phyloP scores from a whole-genome alignment of 164 flowering plant genomes.

The Nymphaea thermarum region DNA sequence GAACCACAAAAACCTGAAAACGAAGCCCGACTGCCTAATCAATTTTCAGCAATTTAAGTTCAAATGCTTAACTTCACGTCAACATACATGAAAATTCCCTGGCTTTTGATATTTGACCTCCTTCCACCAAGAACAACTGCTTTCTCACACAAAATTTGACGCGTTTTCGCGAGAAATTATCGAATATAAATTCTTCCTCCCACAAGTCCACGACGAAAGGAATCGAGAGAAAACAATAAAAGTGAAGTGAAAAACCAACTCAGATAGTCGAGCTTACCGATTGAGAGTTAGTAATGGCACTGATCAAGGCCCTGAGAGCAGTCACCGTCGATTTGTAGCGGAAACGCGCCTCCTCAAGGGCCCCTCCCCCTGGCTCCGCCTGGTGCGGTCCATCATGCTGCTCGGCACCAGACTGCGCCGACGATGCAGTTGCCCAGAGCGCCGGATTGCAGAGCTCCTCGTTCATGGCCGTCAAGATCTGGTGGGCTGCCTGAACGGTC shows the following conservation, averaged over 20 bases:
- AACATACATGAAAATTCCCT: no score
- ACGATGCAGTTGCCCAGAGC: conserved; percentile 49
- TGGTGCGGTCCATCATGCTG: conserved; percentile 19
- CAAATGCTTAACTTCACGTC: no score
- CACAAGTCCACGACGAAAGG: not conserved
- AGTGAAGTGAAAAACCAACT: not conserved
- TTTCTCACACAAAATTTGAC: no score
- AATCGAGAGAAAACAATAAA: not conserved
- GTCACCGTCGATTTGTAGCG: conserved; percentile 67
- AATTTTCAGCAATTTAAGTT: no score
- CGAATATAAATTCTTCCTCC: no score
- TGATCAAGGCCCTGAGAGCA: conserved; percentile 53
- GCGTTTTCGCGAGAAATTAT: no score
- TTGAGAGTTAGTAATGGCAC: conserved; percentile 45
- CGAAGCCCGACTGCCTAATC: no score
- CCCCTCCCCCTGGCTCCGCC: conserved; percentile 42
- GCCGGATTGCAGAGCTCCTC: conserved; percentile 84
- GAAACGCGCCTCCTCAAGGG: conserved; percentile 53
- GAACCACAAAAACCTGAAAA: no score
- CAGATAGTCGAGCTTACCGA: conserved; percentile 25
- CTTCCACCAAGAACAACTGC: no score
- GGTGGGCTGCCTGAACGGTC: conserved; percentile 58
- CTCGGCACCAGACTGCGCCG: conserved; percentile 10
- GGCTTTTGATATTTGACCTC: no score
- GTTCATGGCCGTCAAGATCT: conserved; percentile 75